These are phyloP conservation scores for button mushroom (Agaricus bisporus) DNA, from an alignment of 768 basidiomycete species.

Conservation along the genomic window DNA sequence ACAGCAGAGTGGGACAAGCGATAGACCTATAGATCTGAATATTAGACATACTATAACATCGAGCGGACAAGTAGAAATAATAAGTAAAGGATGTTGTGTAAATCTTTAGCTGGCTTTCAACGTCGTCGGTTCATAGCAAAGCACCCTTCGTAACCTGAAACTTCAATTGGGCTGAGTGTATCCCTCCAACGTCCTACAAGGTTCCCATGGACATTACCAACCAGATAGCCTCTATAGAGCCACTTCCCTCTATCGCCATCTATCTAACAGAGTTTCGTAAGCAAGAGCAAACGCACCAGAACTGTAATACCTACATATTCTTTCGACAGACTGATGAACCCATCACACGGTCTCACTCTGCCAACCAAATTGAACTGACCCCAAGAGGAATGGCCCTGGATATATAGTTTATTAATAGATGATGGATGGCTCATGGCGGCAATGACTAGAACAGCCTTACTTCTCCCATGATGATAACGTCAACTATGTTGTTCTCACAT, in stretches of 20 bases:
- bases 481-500: constrained; percentile 23
- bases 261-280: constrained; percentile 31
- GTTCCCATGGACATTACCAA: constrained; percentile 63
- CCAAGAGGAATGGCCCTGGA: constrained; percentile 86
- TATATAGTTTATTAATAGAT: constrained; percentile 4
- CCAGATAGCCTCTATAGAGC: constrained; percentile 81
- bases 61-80: no score
- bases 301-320: constrained; percentile 57
- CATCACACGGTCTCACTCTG: constrained; percentile 75
- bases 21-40: no score
- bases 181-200: constrained; percentile 87
- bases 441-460: constrained; percentile 26
- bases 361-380: constrained; percentile 80
- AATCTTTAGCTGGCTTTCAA: constrained; percentile 16
- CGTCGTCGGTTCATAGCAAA: constrained; percentile 69
- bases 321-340: constrained; percentile 75
- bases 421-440: not conserved
- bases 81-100: no score
- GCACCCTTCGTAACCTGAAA: constrained; percentile 80
- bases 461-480: constrained; percentile 73
- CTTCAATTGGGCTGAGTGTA: constrained; percentile 56
- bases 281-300: constrained; percentile 8
- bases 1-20: no score
- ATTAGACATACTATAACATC: no score
- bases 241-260: constrained; percentile 73